Evolutionary conservation across 495 filamentous ascomycete species (phyloP), one percentile per base, ranked within the genome.

Genomic region (Elaphomyces granulatus): DNA sequence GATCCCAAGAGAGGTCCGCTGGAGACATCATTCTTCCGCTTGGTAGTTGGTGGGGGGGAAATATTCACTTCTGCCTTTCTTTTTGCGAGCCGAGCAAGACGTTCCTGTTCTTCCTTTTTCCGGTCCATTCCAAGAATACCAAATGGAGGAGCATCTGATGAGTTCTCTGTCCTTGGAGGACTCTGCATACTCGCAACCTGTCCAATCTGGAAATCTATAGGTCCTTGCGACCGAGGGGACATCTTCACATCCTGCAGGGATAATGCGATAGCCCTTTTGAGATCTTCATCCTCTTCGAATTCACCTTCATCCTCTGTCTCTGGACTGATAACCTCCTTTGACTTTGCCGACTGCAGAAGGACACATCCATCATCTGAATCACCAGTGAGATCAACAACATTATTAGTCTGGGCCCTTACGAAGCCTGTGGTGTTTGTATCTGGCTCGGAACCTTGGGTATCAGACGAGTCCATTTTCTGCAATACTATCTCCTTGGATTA

Each of bases 31-130:
- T 16, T 44, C 42, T 38, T 47, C 2, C 43, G 44, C 37, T 48
- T 56, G 7, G 21, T 32, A 17, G 35, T 21, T 34, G 56, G 45
- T 8, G 66, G 63, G 34, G 66, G 64, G 7, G 64, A 59, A n/a
- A 55, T 58, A 8, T 49, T 36, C 10, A 49, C 45, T 39, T 56
- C 54, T n/a, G 68, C 59, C 53, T 80, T 76, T 43, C 77, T 64
- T 47, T 81, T 81, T 15, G 62, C 57, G 3, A 71, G 43, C 28
- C 87, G 70, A 14, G 77, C 79, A 7, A 94, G 68, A 15, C 88
- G 72, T 49, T 92, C 88, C 49, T 78, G 63, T 47, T 96, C 88
- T 84, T 94, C 90, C 43, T 78, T 67, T 53, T 80, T 82, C 8
- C 87, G 72, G 55, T 93, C 70, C 0, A 87, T 54, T 0, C 74